Conservation (phyloP, 2,329 filamentous ascomycete genomes). For the Alternaria novae-zelandiae region DNA sequence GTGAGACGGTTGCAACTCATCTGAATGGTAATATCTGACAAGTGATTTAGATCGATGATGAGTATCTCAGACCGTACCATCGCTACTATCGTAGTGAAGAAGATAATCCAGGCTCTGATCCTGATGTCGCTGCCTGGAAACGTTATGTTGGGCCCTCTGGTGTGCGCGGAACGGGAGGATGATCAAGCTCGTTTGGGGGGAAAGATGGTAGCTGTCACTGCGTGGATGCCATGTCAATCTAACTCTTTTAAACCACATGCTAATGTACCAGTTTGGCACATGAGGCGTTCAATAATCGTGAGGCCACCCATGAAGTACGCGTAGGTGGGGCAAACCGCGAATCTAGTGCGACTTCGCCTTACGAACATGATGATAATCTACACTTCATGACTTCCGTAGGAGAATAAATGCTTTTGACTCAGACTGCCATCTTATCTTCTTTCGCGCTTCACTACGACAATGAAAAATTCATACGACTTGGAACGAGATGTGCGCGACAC, state of each 20-base stretch:
- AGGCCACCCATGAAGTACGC: not conserved
- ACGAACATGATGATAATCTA: not conserved
- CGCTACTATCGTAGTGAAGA: not conserved
- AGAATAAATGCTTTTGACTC: not conserved
- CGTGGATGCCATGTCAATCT: rapidly evolving
- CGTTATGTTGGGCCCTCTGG: not conserved
- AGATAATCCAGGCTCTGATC: not conserved
- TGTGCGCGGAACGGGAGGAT: too few species aligned
- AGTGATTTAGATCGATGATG: not conserved
- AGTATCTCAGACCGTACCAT: rapidly evolving
- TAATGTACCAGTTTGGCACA: not conserved
- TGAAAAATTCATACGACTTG: not conserved
- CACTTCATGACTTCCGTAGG: not conserved
- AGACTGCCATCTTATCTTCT: not conserved
- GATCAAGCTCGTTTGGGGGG: not conserved
- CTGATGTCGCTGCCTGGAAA: not conserved
- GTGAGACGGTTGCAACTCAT: not conserved
- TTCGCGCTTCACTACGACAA: not conserved
- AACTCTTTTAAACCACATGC: not conserved
- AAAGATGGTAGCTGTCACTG: not conserved
- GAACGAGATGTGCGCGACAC: not conserved
- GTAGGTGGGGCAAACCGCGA: not conserved
- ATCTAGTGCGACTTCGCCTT: not conserved
- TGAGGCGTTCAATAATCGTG: not conserved
- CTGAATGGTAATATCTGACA: not conserved